A percentile compares a stretch with the other conserved stretches of the same genome.
Conservation (phyloP, 768 basidiomycete genomes). For the Serendipita vermifera region DNA sequence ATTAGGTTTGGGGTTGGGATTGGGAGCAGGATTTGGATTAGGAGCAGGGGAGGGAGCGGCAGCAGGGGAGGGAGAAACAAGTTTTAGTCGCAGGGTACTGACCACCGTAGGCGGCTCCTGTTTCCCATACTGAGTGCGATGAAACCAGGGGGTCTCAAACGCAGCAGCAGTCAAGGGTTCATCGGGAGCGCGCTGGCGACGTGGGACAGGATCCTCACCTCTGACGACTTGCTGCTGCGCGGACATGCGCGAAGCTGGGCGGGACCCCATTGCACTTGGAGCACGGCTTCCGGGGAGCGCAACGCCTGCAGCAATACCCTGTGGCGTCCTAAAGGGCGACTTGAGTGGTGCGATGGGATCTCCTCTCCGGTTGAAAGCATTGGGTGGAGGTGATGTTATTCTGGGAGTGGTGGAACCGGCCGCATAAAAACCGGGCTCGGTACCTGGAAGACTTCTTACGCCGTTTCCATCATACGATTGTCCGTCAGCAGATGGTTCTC, state of each 20-base stretch:
- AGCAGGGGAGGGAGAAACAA: constrained; percentile 1
- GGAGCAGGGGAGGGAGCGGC: neutral
- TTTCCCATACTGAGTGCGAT: constrained; percentile 6
- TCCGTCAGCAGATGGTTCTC: neutral
- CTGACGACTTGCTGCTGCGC: no score
- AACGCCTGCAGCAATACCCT: constrained; percentile 4
- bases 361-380: neutral
- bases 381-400: neutral
- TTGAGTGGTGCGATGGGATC: neutral
- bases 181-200: neutral
- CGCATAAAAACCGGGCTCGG: constrained; percentile 48
- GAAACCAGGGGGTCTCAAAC: constrained; percentile 8
- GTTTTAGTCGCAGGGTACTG: constrained; percentile 6
- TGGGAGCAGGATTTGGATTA: neutral
- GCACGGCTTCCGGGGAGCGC: constrained; percentile 1
- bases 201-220: constrained; percentile 6
- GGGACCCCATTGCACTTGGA: constrained; percentile 1
- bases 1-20: neutral
- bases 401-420: constrained; percentile 17
- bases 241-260: constrained; percentile 8
- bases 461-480: constrained; percentile 7
- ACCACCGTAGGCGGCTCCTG: constrained; percentile 8
- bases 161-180: constrained; percentile 10
- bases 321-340: constrained; percentile 8
- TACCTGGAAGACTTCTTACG: constrained; percentile 41